Evolutionary conservation across 2,329 filamentous ascomycete species (phyloP).

Genomic region (Penicillium sp.): DNA sequence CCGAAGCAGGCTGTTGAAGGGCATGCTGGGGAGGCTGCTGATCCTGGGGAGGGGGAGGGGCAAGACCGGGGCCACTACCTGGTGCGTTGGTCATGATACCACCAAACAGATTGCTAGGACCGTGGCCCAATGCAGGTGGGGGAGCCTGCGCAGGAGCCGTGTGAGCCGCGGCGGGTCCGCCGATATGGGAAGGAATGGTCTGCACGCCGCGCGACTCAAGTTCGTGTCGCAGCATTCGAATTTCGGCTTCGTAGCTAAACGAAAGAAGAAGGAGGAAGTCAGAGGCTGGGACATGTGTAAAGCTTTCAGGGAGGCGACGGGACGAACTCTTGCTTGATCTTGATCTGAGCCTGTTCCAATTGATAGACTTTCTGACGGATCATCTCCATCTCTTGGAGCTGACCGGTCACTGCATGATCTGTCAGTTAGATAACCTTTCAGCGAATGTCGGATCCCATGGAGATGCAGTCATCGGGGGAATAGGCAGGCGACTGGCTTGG

Average conservation of each 20-base stretch:
- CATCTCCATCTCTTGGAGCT: conserved; percentile 93
- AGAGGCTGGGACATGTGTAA: neutral
- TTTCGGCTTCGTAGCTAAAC: conserved; percentile 86
- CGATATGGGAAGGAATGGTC: conserved; percentile 66
- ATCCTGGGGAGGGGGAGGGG: conserved; percentile 69
- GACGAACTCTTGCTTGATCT: conserved; percentile 85
- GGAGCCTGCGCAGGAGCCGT: conserved; percentile 78
- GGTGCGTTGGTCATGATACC: conserved; percentile 92
- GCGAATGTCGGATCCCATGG: conserved; percentile 17
- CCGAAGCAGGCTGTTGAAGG: conserved; percentile 58
- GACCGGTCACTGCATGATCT: conserved; percentile 68
- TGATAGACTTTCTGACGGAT: conserved; percentile 90
- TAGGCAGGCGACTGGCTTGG: conserved; percentile 9
- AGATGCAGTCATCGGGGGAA: conserved; percentile 11
- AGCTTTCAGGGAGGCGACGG: neutral
- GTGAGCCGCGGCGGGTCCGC: conserved; percentile 64
- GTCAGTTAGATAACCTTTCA: conserved; percentile 31
- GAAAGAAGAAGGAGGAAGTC: neutral
- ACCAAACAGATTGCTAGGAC: conserved; percentile 85
- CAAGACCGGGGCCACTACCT: conserved; percentile 80
- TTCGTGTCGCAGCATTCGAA: conserved; percentile 80
- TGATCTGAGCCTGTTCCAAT: conserved; percentile 85
- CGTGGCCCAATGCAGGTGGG: conserved; percentile 81
- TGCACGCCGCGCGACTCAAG: conserved; percentile 70
- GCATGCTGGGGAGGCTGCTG: conserved; percentile 60